Evolutionary conservation across 306 rosid species (phyloP).

Genomic region (Rosa multiflora): DNA sequence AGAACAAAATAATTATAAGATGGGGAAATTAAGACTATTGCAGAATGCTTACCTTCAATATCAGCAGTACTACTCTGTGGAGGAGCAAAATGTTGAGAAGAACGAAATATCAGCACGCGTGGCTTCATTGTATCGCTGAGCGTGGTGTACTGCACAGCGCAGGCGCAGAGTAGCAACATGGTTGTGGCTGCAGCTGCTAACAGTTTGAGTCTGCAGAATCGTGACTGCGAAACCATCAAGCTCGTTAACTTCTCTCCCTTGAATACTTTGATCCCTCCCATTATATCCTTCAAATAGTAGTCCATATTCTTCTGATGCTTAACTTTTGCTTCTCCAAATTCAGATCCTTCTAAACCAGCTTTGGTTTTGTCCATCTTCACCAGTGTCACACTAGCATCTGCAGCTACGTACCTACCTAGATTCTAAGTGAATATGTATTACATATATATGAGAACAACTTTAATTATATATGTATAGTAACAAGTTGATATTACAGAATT

Average conservation of each 20-base stretch:
- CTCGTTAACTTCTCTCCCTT: constrained; percentile 40
- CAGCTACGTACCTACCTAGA: not conserved
- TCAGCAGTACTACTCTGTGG: constrained; percentile 14
- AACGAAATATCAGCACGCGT: constrained; percentile 21
- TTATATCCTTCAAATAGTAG: constrained; percentile 8
- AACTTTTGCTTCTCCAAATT: not conserved
- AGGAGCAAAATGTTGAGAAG: constrained; percentile 8
- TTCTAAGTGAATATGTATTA: not conserved
- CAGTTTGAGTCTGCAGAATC: constrained; percentile 29
- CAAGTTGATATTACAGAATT: not conserved
- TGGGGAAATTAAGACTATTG: not conserved
- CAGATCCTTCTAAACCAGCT: constrained; percentile 9
- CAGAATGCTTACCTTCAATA: constrained; percentile 22
- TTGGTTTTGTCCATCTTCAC: constrained; percentile 10
- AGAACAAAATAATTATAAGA: not conserved
- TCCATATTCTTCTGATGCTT: constrained; percentile 27
- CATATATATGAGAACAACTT: not conserved
- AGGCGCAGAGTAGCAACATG: constrained; percentile 37
- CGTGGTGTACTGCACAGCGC: constrained; percentile 36
- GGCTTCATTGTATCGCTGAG: constrained; percentile 27
- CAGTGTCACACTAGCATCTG: not conserved
- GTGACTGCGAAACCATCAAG: constrained; percentile 19
- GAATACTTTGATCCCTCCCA: constrained; percentile 15
- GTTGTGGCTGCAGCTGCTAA: constrained; percentile 39
- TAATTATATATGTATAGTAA: not conserved